Base-by-base conservation (phyloP, 768 basidiomycete genomes). In the Russula compacta region DNA sequence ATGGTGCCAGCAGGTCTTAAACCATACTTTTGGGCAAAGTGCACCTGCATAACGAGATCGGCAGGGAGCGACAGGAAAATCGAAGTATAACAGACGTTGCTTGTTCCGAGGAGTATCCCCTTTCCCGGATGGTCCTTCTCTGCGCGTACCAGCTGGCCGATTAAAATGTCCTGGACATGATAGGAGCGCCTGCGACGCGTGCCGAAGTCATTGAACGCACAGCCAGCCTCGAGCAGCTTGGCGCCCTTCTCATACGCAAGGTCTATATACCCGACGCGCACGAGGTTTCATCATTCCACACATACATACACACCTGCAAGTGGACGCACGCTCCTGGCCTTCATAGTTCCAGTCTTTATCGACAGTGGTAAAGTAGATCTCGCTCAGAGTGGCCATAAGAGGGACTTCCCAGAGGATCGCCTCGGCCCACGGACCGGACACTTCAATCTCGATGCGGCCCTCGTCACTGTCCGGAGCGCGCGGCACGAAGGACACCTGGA, bases 401-500 rank as follows among this genome's bases (percentile, higher is more conserved):
- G 93, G 95, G 1, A 98, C 93, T 74, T 98, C 97, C 85, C 95
- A 99, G 32, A 97, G 75, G 60, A 98, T 95, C 7, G 89, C 81
- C 65, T 94, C 90, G 0, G 74, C 73, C 92, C 92, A 95, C 6
- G 78, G 79, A 7, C 92, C 94, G 33, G 68, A 68, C 6, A 83
- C 81, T 63, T 85, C 83, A 56, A 99, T 87, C 67, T 91, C 83
- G 39, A 95, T 73, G 39, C 74, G 71, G 4, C 93, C 95, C 50
- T 66, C 66, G 56, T 67, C 71, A 55, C 75, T 71, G 33, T 53
- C 48, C 4, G 50, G 56, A 11, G 15, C 49, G 35, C 63, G 57
- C 0, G 91, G 89, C 7, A 80, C 70, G 72, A 93, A 94, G 8
- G 71, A 74, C 64, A 87, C 73, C 42, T 73, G 73, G 51, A 94